These are phyloP conservation scores for Crithidia fasciculata DNA, from an alignment of 208 protist species.

Conservation along the genomic window DNA sequence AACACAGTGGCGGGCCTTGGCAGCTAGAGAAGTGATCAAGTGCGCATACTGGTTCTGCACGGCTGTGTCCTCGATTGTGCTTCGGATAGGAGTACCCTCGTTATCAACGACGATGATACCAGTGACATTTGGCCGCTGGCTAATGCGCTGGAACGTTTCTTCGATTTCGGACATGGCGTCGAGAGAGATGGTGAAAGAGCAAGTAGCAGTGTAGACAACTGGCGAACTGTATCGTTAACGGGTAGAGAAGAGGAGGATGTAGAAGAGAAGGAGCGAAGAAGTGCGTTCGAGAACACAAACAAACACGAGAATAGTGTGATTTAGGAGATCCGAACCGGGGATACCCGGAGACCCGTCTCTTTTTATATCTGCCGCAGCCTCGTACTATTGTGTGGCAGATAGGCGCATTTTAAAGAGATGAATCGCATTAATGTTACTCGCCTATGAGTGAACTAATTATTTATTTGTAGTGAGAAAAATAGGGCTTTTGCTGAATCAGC, in stretches of 20 bases:
- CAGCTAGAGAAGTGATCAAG: conserved; percentile 92
- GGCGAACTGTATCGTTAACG: background rate
- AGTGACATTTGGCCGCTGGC: conserved; percentile 93
- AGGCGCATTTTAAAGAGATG: too few relatives aligned
- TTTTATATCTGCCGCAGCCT: too few relatives aligned
- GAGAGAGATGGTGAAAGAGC: too few relatives aligned
- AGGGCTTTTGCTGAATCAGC: too few relatives aligned
- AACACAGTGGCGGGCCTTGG: conserved; percentile 93
- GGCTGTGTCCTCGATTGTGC: conserved; percentile 90
- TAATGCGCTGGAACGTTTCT: conserved; percentile 96
- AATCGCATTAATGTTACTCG: too few relatives aligned
- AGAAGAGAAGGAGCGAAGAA: background rate
- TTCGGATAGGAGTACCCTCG: conserved; percentile 91
- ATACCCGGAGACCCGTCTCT: too few relatives aligned
- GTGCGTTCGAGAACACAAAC: background rate
- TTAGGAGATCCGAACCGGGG: too few relatives aligned
- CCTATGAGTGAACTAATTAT: too few relatives aligned
- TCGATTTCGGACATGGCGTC: conserved; percentile 88
- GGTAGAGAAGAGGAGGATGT: too few relatives aligned
- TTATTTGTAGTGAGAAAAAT: too few relatives aligned
- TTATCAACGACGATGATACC: conserved; percentile 95
- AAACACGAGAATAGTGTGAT: too few relatives aligned
- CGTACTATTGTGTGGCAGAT: too few relatives aligned
- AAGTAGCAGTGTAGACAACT: background rate
- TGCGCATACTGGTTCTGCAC: conserved; percentile 95